These are phyloP conservation scores for Penicillium ucsense DNA, from an alignment of 495 filamentous ascomycete species.

Conservation along the genomic window DNA sequence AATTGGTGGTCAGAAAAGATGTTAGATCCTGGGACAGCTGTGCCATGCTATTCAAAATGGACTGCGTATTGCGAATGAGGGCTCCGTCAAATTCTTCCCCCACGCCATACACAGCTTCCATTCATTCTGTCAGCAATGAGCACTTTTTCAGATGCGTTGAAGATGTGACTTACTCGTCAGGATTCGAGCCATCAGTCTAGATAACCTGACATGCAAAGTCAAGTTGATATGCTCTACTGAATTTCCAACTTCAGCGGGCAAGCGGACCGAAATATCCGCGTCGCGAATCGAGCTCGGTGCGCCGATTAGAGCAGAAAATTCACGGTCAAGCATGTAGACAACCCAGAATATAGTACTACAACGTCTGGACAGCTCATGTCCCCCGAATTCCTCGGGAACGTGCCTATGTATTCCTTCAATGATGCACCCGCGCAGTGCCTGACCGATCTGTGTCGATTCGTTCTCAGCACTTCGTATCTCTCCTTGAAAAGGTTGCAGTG, in stretches of 20 bases:
- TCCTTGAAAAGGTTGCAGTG: not conserved
- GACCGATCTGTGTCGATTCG: conserved; percentile 17
- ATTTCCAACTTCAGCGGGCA: conserved; percentile 18
- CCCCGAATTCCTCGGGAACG: conserved; percentile 17
- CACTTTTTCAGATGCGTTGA: not conserved
- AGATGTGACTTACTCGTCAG: conserved; percentile 13
- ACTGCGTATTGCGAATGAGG: conserved; percentile 20
- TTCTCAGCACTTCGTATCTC: not conserved
- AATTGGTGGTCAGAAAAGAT: conserved; percentile 16
- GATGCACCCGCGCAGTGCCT: conserved; percentile 27
- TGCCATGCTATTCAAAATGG: conserved; percentile 19
- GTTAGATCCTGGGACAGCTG: conserved; percentile 20
- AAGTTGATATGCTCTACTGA: conserved; percentile 20
- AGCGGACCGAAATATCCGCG: conserved; percentile 27
- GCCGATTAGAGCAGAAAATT: conserved; percentile 27
- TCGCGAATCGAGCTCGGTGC: conserved; percentile 27
- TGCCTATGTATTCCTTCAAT: conserved; percentile 29
- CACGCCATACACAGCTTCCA: conserved; percentile 20
- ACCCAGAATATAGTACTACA: conserved; percentile 31
- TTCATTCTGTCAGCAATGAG: not conserved
- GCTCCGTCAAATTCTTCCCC: conserved; percentile 16
- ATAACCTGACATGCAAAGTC: conserved; percentile 22
- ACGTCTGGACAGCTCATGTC: conserved; percentile 17
- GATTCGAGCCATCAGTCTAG: conserved; percentile 20
- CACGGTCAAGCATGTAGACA: conserved; percentile 30